A percentile compares a stretch with the other conserved stretches of the same genome.
phyloP scores from a whole-genome alignment of 345 rosid species.

The Murraya koenigii region DNA sequence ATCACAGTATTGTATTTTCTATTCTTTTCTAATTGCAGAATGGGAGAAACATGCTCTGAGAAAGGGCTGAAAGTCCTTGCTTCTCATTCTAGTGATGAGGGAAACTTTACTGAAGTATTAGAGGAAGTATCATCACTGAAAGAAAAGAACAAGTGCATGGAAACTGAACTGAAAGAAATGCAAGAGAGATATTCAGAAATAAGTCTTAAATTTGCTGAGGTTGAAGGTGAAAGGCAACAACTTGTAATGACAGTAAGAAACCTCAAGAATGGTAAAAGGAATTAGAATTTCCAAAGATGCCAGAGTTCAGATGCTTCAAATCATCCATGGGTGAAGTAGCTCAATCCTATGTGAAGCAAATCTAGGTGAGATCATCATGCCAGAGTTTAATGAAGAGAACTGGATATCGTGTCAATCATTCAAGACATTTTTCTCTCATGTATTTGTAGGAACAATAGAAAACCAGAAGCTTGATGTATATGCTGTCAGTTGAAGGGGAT shows the following conservation, averaged over 20 bases:
- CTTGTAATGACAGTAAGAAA: slow-evolving; percentile 83
- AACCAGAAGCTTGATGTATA: not conserved
- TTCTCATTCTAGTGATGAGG: slow-evolving; percentile 26
- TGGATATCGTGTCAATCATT: not conserved
- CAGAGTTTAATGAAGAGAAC: slow-evolving; percentile 9
- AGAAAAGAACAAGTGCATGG: slow-evolving; percentile 75
- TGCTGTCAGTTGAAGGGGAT: not conserved
- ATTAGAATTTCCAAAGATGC: slow-evolving; percentile 28
- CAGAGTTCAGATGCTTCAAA: not conserved
- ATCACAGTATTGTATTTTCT: not conserved
- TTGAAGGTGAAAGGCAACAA: slow-evolving; percentile 90
- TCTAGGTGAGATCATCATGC: not conserved
- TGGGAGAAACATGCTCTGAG: slow-evolving; percentile 28
- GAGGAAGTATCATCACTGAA: slow-evolving; percentile 43
- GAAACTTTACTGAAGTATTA: slow-evolving; percentile 35
- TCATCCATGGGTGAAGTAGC: slow-evolving; percentile 12
- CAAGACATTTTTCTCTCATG: not conserved
- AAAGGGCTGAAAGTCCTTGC: slow-evolving; percentile 20
- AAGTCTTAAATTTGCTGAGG: slow-evolving; percentile 90
- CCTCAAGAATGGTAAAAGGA: slow-evolving; percentile 71
- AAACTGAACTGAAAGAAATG: slow-evolving; percentile 84
- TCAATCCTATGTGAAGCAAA: slow-evolving; percentile 9
- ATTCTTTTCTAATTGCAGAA: slow-evolving; percentile 23
- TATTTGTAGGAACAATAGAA: not conserved
- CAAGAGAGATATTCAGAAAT: slow-evolving; percentile 89